Percentiles rank a stretch among this genome's conserved stretches.
These are phyloP conservation scores for Colletotrichum sp. DNA, from an alignment of 2,329 filamentous ascomycete species.

Conservation along the genomic window DNA sequence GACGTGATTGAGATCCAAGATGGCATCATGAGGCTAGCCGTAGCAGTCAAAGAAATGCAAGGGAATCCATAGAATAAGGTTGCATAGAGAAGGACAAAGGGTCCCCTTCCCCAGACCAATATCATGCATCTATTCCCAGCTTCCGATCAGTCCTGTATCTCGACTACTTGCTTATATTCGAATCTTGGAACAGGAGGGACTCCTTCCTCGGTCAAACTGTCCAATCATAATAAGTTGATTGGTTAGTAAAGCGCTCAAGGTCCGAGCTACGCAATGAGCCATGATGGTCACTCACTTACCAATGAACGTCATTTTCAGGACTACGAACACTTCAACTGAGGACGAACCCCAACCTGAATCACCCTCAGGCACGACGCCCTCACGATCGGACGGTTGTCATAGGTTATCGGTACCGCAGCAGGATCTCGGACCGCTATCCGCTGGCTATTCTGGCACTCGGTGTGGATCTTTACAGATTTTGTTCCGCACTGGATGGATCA, in stretches of 20 bases:
- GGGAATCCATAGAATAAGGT: neutral
- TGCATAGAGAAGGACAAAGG: neutral
- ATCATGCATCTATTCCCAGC: neutral
- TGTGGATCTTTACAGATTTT: neutral
- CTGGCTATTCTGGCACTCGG: neutral
- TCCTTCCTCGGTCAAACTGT: too few relatives aligned
- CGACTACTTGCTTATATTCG: too few relatives aligned
- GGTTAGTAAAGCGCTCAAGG: too few relatives aligned
- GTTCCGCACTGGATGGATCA: neutral
- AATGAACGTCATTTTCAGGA: too few relatives aligned
- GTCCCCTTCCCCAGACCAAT: neutral
- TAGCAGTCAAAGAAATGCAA: neutral
- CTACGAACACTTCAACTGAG: too few relatives aligned
- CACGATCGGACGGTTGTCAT: neutral
- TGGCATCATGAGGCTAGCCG: slow-evolving; percentile 67
- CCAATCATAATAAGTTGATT: too few relatives aligned
- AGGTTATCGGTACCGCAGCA: neutral
- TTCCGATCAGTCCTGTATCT: neutral
- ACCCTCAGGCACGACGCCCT: neutral
- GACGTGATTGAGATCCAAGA: slow-evolving; percentile 68
- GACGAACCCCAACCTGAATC: fast-evolving
- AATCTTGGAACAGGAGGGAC: too few relatives aligned
- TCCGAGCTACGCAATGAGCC: too few relatives aligned
- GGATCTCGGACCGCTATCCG: neutral
- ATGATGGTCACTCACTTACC: too few relatives aligned